Base-by-base conservation (phyloP, 805 yeast genomes). In the Starmera amethionina region DNA sequence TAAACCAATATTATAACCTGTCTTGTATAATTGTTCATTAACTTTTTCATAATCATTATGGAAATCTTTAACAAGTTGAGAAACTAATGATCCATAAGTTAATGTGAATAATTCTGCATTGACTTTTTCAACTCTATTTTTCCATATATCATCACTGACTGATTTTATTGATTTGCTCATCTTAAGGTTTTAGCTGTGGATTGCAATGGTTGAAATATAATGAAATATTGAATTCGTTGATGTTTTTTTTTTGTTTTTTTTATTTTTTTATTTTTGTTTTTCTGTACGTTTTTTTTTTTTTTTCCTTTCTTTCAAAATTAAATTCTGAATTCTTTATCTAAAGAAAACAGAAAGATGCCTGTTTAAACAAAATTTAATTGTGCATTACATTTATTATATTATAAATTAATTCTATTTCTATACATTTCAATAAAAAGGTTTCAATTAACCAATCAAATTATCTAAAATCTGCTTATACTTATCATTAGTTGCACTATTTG, bases 1-100 rank as follows among this genome's bases (percentile, higher is more conserved):
- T 37, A 88, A 65, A 2, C 98, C 98, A 33, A 93, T 93, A 57
- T 85, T 88, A 60, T 89, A 86, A 1, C 98, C 98, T 97, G 93
- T 90, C 47, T 77, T 75, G 52, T 81, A 95, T 38, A 93, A 68
- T 55, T 90, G 95, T 39, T 68, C 66, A 56, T 93, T 93, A 42
- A 93, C 96, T 52, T 79, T 79, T 7, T 55, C 57, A 58, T 86
- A 89, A 59, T 89, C 84, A 46, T 76, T 71, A 40, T 80, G 73
- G 59, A 74, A 80, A 55, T 93, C 97, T 43, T 80, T 76, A 56
- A 96, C 88, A 40, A 93, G 65, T 54, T 90, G 97, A 12, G 95
- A 77, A 37, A 93, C 97, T 37, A 93, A 77, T 3, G 96, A 80
- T 9, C 98, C 98, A 53, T 93, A 93, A 1, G 96, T 90, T 43